A percentile compares a stretch with the other conserved stretches of the same genome.
phyloP scores from a whole-genome alignment of 495 filamentous ascomycete species.

The Aspergillus nidulans region DNA sequence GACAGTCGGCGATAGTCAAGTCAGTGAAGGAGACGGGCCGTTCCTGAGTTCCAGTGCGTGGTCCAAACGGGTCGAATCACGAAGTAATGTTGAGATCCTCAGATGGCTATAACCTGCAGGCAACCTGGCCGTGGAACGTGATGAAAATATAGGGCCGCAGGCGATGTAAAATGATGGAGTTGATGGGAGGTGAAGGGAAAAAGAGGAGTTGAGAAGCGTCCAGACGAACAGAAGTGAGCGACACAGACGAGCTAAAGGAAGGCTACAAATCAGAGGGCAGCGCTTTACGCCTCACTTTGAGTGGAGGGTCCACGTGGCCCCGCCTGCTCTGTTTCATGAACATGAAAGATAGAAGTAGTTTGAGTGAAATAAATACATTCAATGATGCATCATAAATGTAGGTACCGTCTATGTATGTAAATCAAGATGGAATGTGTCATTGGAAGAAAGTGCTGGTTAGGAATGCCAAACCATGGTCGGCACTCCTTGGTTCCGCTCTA shows the following conservation, averaged over 20 bases:
- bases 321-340: slow-evolving; percentile 13
- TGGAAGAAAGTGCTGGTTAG: not conserved
- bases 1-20: not conserved
- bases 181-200: slow-evolving; percentile 10
- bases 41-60: slow-evolving; percentile 10
- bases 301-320: slow-evolving; percentile 40
- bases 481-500: not conserved
- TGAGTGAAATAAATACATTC: not conserved
- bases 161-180: not conserved
- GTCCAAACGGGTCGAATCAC: slow-evolving; percentile 9
- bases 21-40: slow-evolving; percentile 1
- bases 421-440: not conserved
- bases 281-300: slow-evolving; percentile 34
- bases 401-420: not conserved
- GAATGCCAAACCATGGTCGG: not conserved
- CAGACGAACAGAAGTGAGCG: slow-evolving; percentile 8
- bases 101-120: not conserved
- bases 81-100: slow-evolving; percentile 8
- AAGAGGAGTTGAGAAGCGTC: slow-evolving; percentile 5
- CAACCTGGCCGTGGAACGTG: not conserved
- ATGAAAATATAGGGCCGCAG: slow-evolving; percentile 4
- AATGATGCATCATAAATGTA: not conserved
- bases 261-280: slow-evolving; percentile 15
- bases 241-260: slow-evolving; percentile 7
- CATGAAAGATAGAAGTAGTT: not conserved